Base-by-base conservation (phyloP, 805 yeast species). In the Yamadazyma takamatsuzukensis region DNA sequence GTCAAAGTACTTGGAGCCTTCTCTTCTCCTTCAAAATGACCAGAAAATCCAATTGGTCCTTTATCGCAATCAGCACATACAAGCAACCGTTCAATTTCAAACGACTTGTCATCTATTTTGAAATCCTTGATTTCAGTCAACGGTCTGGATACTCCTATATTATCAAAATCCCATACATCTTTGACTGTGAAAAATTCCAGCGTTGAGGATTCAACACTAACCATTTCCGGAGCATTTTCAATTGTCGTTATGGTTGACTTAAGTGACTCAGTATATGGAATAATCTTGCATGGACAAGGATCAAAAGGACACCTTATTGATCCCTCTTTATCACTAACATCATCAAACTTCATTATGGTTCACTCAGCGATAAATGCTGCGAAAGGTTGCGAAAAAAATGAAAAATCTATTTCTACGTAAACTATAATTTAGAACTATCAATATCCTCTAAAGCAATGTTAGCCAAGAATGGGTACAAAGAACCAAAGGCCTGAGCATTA, bases 131-230 rank as follows among this genome's bases (percentile, higher is more conserved):
- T 52, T 25, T 45, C 49, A 6, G 48, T 49, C 2, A 64, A 30
- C 1, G 68, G 60, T 36, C 69, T 69, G 1, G 88, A 80, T 2
- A 83, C 90, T 1, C 87, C 89, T 28, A 83, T 73, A 47, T 83
- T 83, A 41, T 83, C 89, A 45, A 83, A 83, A 41, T 76, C 83
- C 93, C 93, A 83, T 33, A 79, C 76, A 46, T 81, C 85, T 2
- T 57, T 47, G 2, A 80, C 59, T 18, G 60, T 47, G 26, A 68
- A 61, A 47, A 76, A 79, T 15, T 37, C 18, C 6, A 10, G 9
- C 5, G 15, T 5, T 14, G 26, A 19, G 7, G 33, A 14, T 11
- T 29, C 21, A 11, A 46, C 27, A 21, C 40, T 43, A 8, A 55
- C 47, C 62, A 61, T 57, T 22, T 41, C 30, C 0, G 70, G 69